phyloP scores from a whole-genome alignment of 768 basidiomycete genomes.

The Cystofilobasidium ferigula region DNA sequence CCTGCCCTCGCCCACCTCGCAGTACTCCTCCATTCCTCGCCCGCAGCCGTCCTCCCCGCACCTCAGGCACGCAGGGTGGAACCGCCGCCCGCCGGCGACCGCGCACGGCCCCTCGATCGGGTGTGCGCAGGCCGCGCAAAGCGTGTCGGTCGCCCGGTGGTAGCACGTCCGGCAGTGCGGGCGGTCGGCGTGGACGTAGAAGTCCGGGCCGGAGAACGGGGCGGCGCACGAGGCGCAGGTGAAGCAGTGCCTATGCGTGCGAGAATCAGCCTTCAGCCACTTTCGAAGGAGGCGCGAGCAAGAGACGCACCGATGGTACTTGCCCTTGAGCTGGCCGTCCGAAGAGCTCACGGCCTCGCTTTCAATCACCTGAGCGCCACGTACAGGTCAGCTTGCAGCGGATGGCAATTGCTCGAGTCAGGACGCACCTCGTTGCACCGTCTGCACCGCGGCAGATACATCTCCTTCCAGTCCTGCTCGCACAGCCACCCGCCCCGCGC shows the following conservation, averaged over 20 bases:
- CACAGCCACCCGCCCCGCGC: conserved; percentile 44
- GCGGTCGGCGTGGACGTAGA: conserved; percentile 82
- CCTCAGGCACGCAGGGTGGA: conserved; percentile 12
- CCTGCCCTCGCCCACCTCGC: not conserved
- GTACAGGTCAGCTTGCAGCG: conserved; percentile 67
- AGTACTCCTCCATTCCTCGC: conserved; percentile 8
- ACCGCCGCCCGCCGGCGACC: conserved; percentile 37
- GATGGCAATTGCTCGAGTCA: conserved; percentile 54
- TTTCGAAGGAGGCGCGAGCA: too few species aligned
- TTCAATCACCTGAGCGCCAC: conserved; percentile 57
- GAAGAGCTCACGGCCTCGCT: conserved; percentile 79
- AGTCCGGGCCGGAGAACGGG: conserved; percentile 82
- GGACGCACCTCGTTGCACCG: conserved; percentile 19
- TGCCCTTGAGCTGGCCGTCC: conserved; percentile 78
- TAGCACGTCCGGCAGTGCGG: conserved; percentile 88
- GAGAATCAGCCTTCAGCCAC: not conserved
- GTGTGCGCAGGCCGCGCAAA: conserved; percentile 68
- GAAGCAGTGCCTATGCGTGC: conserved; percentile 67
- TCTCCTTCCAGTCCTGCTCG: conserved; percentile 86
- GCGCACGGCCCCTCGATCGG: conserved; percentile 92
- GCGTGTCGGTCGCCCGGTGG: conserved; percentile 67
- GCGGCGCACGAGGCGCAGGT: conserved; percentile 72
- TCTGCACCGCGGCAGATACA: conserved; percentile 68
- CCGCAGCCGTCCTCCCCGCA: conserved; percentile 1
- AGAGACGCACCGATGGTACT: not conserved